phyloP scores from a whole-genome alignment of 73 alveolate species.

The Paraurostyla sp. region DNA sequence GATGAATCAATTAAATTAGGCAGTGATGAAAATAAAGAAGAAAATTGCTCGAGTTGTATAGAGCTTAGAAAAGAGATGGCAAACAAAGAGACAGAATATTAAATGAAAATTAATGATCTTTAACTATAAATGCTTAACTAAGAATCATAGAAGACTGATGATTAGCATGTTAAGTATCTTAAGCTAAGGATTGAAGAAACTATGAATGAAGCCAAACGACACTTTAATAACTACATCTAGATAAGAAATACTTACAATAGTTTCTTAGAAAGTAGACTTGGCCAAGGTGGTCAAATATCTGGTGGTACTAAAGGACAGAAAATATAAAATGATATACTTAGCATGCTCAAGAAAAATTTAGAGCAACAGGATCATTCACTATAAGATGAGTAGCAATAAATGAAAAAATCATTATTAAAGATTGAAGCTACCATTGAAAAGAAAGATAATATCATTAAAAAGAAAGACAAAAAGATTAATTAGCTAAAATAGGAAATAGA shows the following conservation, averaged over 20 bases:
- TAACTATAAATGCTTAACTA: not conserved
- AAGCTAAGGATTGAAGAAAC: slow-evolving; percentile 55
- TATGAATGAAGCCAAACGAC: slow-evolving; percentile 64
- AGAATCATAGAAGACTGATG: not conserved
- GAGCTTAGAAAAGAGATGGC: slow-evolving; percentile 7
- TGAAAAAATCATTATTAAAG: not conserved
- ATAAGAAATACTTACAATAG: slow-evolving; percentile 50
- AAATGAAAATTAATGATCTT: not conserved
- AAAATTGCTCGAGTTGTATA: not conserved
- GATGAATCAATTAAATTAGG: not conserved
- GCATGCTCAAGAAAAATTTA: slow-evolving; percentile 55
- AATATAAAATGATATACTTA: slow-evolving; percentile 16
- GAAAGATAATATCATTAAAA: not conserved
- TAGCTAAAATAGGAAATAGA: slow-evolving; percentile 23
- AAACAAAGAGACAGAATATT: not conserved
- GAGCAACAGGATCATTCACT: slow-evolving; percentile 5
- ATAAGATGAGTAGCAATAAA: not conserved
- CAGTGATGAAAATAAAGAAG: not conserved
- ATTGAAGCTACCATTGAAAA: not conserved
- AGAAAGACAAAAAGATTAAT: slow-evolving; percentile 34
- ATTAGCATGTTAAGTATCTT: slow-evolving; percentile 37
- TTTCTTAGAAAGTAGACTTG: slow-evolving; percentile 35
- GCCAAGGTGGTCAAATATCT: not conserved
- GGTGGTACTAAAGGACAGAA: slow-evolving; percentile 56
- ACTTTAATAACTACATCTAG: slow-evolving; percentile 52